phyloP scores from a whole-genome alignment of 306 rosid species.

The Aeschynomene evenia region DNA sequence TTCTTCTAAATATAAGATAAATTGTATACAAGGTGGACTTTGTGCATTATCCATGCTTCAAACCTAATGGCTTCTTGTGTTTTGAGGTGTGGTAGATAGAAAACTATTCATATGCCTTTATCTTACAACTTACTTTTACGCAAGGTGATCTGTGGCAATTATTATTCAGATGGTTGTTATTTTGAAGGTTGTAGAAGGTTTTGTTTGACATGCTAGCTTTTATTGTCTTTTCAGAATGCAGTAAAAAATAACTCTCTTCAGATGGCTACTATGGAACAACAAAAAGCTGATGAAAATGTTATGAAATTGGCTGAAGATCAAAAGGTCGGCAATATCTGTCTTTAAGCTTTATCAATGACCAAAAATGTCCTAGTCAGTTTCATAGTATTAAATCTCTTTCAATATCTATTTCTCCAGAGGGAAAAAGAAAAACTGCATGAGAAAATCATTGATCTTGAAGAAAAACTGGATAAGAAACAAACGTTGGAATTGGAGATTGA shows the following conservation, averaged over 20 bases:
- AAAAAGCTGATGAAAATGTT: slow-evolving; percentile 75
- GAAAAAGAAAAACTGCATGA: slow-evolving; percentile 80
- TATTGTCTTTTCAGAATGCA: slow-evolving; percentile 61
- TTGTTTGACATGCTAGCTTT: slow-evolving; percentile 28
- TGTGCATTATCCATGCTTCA: not conserved
- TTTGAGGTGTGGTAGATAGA: not conserved
- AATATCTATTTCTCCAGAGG: slow-evolving; percentile 58
- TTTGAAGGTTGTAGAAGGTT: slow-evolving; percentile 30
- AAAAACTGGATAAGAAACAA: slow-evolving; percentile 83
- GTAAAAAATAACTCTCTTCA: slow-evolving; percentile 78
- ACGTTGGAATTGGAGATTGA: slow-evolving; percentile 90
- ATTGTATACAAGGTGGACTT: not conserved
- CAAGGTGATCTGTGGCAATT: not conserved
- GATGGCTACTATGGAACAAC: slow-evolving; percentile 88
- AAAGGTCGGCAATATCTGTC: slow-evolving; percentile 54
- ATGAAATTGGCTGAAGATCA: slow-evolving; percentile 93
- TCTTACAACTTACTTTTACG: not conserved
- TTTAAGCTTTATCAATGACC: slow-evolving; percentile 26
- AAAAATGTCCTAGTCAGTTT: slow-evolving; percentile 24
- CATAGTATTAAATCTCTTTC: slow-evolving; percentile 33
- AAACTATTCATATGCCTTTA: not conserved
- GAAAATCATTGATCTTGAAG: slow-evolving; percentile 74
- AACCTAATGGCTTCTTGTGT: not conserved
- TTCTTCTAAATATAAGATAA: not conserved
- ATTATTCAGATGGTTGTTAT: slow-evolving; percentile 2